phyloP scores from a whole-genome alignment of 1,284 basidiomycete genomes.

The Stereum hirsutum region DNA sequence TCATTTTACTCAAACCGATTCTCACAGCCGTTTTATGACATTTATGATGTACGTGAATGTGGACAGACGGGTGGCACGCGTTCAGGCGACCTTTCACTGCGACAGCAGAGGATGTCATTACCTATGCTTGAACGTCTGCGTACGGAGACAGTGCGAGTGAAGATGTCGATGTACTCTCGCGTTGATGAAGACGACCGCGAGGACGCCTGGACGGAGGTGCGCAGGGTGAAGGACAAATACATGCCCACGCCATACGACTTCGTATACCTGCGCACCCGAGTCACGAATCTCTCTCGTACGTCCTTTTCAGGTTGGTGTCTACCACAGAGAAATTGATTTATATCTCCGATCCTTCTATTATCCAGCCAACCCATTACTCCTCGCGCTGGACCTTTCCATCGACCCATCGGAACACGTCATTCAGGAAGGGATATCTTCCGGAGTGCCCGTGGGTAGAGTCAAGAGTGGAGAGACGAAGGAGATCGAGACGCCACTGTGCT shows the following conservation, averaged over 20 bases:
- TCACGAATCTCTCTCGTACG: conserved; percentile 59
- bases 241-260: conserved; percentile 47
- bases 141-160: conserved; percentile 49
- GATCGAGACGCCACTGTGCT: conserved; percentile 56
- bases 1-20: neutral
- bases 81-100: conserved; percentile 64
- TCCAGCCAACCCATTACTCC: conserved; percentile 38
- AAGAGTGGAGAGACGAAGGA: conserved; percentile 40
- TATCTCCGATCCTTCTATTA: too few relatives aligned
- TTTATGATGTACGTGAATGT: conserved; percentile 4
- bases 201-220: conserved; percentile 13
- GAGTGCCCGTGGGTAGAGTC: conserved; percentile 51
- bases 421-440: conserved; percentile 55
- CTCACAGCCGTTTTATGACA: neutral
- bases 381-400: conserved; percentile 44
- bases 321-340: neutral
- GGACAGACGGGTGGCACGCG: conserved; percentile 66
- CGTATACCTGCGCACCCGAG: conserved; percentile 39
- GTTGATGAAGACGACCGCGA: conserved; percentile 17
- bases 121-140: conserved; percentile 72
- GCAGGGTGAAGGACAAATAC: conserved; percentile 27
- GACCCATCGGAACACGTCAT: conserved; percentile 58
- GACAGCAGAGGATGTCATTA: conserved; percentile 66
- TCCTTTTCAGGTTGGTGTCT: conserved; percentile 7
- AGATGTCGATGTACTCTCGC: conserved; percentile 40